Evolutionary conservation across 805 yeast genomes (phyloP), one percentile per base, ranked within the genome.

Genomic region (Yamadazyma ubonensis): DNA sequence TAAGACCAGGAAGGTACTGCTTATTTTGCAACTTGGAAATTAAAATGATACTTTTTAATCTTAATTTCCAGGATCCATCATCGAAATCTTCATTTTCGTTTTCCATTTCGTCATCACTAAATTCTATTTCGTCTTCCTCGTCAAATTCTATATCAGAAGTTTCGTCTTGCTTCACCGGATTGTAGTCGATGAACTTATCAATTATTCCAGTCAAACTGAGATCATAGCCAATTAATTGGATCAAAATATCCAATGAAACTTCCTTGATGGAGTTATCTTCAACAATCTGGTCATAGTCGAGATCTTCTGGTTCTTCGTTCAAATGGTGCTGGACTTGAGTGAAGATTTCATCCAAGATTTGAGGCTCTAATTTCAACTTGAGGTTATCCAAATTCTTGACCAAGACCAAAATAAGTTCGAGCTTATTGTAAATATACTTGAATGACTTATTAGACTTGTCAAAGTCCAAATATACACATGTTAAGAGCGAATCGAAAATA

Each of bases 61-160:
- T 65, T 14, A 85, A 59, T 46, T 76, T 81, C 84, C 90, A 81
- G 6, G 67, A 60, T 6, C 66, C 71, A 38, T 68, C 70, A 38
- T 65, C 67, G 38, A 66, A 68, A 39, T 75, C 83, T 14, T 53
- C 57, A 17, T 61, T 65, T 22, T 65, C 65, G 16, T 58, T 61
- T 12, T 65, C 67, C 42, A 57, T 59, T 25, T 70, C 76, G 8
- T 75, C 81, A n/a, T 71, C 75, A 19, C 59, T 54, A 42, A 59
- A 58, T 20, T 57, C 66, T 7, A 65, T 70, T 9, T 60, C 65
- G 7, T 63, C 70, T 10, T 63, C 70, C 33, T 55, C 63, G 14
- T 59, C 62, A 3, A 50, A 61, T 2, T 61, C 67, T 12, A 61
- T 63, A 4, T 57, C 64, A 12, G 63, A 71, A 2, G 58, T 44